A percentile compares a stretch with the other conserved stretches of the same genome.
These are phyloP conservation scores for Euryodendron excelsum DNA, from an alignment of 148 eudicot genomes.

Conservation along the genomic window DNA sequence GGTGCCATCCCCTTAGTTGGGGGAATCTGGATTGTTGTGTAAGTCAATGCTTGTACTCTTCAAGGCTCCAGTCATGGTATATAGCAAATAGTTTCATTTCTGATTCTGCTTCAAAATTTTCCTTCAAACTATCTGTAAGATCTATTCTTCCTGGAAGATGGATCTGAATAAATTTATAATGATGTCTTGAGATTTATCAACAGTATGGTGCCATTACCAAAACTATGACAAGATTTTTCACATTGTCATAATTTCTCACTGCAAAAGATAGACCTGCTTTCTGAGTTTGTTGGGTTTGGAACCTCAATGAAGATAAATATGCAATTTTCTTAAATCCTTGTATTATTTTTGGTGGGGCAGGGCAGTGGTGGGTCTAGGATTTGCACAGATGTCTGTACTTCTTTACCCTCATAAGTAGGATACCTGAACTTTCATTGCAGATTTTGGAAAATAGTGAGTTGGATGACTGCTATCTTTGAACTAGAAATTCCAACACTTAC, in stretches of 20 bases:
- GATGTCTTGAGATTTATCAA: background rate
- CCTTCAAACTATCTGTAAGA: background rate
- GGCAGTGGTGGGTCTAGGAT: background rate
- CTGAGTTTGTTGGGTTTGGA: background rate
- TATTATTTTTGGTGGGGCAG: background rate
- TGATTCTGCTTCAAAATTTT: background rate
- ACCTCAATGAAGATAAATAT: background rate
- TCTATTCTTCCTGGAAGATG: no score
- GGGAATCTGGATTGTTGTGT: conserved; percentile 79
- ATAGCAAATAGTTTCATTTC: background rate
- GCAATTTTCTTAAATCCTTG: background rate
- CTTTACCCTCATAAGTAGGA: background rate
- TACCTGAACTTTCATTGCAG: background rate
- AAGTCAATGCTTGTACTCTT: conserved; percentile 33
- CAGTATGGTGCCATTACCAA: background rate
- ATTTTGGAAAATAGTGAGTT: background rate
- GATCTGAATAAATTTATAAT: background rate
- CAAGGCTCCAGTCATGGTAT: background rate
- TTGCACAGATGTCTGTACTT: background rate
- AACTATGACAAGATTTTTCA: background rate
- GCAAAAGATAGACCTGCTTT: background rate
- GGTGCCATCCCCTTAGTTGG: conserved; percentile 89
- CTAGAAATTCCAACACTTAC: no score
- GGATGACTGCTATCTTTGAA: background rate
- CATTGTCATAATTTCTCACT: background rate